A percentile compares a stretch with the other conserved stretches of the same genome.
Conservation (phyloP, 1,139 yeast genomes). For the Blastobotrys apis region DNA sequence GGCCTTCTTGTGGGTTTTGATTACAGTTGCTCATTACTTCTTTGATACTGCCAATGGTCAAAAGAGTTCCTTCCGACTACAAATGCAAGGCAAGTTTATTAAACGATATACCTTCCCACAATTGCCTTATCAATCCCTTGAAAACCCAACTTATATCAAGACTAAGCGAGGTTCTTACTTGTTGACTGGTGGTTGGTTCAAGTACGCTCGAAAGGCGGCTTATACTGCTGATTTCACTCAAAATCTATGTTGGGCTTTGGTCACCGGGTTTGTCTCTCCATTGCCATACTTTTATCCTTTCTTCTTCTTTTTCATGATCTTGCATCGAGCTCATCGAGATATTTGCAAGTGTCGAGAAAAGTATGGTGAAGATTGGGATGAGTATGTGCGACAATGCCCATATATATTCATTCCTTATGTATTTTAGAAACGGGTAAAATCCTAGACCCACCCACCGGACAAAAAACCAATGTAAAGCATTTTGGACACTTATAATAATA, state of each 20-base stretch:
- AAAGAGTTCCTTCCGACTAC: slow-evolving; percentile 88
- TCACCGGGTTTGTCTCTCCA: slow-evolving; percentile 81
- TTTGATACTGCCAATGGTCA: slow-evolving; percentile 95
- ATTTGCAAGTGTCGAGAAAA: slow-evolving; percentile 74
- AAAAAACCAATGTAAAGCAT: not conserved
- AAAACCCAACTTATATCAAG: slow-evolving; percentile 76
- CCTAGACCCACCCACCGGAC: too few species aligned
- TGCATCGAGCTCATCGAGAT: slow-evolving; percentile 88
- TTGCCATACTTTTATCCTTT: slow-evolving; percentile 96
- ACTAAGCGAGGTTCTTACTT: slow-evolving; percentile 81
- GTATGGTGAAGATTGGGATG: slow-evolving; percentile 93
- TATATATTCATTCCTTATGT: slow-evolving; percentile 87
- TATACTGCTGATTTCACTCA: slow-evolving; percentile 93
- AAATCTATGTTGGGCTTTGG: slow-evolving; percentile 85
- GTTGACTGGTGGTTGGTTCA: slow-evolving; percentile 92
- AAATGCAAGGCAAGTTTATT: slow-evolving; percentile 70
- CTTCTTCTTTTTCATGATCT: slow-evolving; percentile 79
- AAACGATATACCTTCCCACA: slow-evolving; percentile 89
- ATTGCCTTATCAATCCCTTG: slow-evolving; percentile 75
- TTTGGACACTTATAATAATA: not conserved
- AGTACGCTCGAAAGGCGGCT: slow-evolving; percentile 81
- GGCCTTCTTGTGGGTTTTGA: slow-evolving; percentile 49
- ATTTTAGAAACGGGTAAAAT: too few species aligned
- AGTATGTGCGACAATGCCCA: slow-evolving; percentile 83
- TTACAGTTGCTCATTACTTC: slow-evolving; percentile 76